These are phyloP conservation scores for Corinectria fuckeliana DNA, from an alignment of 2,329 filamentous ascomycete genomes.

Conservation along the genomic window DNA sequence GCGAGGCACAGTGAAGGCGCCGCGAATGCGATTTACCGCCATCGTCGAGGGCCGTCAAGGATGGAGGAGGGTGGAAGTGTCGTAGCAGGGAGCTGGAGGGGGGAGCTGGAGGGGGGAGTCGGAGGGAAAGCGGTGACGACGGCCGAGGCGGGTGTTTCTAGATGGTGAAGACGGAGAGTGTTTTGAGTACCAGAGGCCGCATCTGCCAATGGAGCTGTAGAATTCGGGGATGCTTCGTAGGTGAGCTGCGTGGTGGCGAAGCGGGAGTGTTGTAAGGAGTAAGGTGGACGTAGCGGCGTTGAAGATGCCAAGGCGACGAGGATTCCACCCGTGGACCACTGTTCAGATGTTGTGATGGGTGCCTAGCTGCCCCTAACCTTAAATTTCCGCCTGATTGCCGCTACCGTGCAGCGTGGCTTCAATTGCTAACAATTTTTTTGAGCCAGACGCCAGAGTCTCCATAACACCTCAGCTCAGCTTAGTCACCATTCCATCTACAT, in stretches of 20 bases:
- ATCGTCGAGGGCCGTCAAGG: conserved; percentile 56
- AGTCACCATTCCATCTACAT: conserved; percentile 27
- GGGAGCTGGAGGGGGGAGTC: conserved; percentile 7
- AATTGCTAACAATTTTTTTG: conserved; percentile 35
- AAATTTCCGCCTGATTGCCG: conserved; percentile 36
- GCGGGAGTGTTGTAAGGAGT: conserved; percentile 23
- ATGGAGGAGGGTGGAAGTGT: conserved; percentile 25
- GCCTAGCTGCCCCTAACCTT: conserved; percentile 25
- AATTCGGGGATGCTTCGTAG: conserved; percentile 19
- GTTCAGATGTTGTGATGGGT: conserved; percentile 6
- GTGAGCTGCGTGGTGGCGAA: conserved; percentile 19
- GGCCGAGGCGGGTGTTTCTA: conserved; percentile 18
- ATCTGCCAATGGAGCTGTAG: conserved; percentile 23
- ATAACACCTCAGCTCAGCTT: conserved; percentile 25
- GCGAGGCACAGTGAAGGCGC: conserved; percentile 88
- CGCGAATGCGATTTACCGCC: conserved; percentile 96
- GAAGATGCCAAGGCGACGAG: conserved; percentile 36
- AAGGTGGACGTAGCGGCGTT: conserved; percentile 32
- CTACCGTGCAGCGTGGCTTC: conserved; percentile 31
- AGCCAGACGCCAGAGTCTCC: conserved; percentile 12
- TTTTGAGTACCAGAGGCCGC: conserved; percentile 26
- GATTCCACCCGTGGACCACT: conserved; percentile 20
- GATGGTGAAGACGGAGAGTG: conserved; percentile 18
- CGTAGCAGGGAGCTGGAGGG: conserved; percentile 4
- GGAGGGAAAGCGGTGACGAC: conserved; percentile 32